phyloP scores from a whole-genome alignment of 2,329 filamentous ascomycete genomes.

The Colletotrichum nymphaeae region DNA sequence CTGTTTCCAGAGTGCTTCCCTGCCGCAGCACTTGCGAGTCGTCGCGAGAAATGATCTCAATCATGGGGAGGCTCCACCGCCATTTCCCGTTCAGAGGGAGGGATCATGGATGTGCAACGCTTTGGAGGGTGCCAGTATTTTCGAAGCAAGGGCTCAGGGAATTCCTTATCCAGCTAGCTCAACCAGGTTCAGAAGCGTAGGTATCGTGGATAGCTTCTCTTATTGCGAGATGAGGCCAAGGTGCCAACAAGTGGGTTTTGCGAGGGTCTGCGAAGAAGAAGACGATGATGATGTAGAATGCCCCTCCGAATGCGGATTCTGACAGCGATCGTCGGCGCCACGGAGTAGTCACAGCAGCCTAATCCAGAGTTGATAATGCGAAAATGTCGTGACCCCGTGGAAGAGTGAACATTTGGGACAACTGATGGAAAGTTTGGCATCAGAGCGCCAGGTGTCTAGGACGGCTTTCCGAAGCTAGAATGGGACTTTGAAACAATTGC shows the following conservation, averaged over 20 bases:
- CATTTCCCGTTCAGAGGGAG: slow-evolving; percentile 23
- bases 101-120: neutral
- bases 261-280: neutral
- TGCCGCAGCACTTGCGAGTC: slow-evolving; percentile 19
- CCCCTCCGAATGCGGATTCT: neutral
- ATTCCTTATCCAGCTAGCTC: neutral
- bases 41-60: slow-evolving; percentile 27
- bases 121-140: slow-evolving; percentile 2
- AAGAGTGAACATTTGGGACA: neutral
- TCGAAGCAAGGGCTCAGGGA: neutral
- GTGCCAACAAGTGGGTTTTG: slow-evolving; percentile 13
- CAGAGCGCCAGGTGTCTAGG: neutral
- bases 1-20: slow-evolving; percentile 6
- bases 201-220: slow-evolving; percentile 3
- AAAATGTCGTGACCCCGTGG: neutral
- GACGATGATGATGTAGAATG: slow-evolving; percentile 7
- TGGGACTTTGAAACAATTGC: slow-evolving; percentile 12
- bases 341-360: neutral
- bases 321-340: slow-evolving; percentile 5
- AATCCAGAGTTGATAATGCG: neutral
- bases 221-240: slow-evolving; percentile 24
- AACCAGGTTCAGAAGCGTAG: neutral
- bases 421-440: neutral
- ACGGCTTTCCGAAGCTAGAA: neutral
- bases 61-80: slow-evolving; percentile 30